phyloP scores from a whole-genome alignment of 495 filamentous ascomycete species.

The Aspergillus steynii region DNA sequence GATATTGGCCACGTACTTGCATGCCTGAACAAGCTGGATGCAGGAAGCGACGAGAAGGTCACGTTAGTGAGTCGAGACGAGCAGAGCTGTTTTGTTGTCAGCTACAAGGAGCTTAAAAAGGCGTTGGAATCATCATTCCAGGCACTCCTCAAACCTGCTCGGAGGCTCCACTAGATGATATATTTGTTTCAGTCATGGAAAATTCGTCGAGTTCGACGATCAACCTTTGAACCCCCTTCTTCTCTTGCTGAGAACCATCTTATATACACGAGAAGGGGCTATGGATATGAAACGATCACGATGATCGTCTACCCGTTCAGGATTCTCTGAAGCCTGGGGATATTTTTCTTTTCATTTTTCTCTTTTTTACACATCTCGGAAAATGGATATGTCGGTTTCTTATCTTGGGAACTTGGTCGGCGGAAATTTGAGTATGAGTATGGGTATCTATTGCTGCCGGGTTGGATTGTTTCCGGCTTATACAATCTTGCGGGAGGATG shows the following conservation, averaged over 20 bases:
- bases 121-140: conserved; percentile 75
- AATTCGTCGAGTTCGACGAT: not conserved
- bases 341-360: no score
- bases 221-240: conserved; percentile 23
- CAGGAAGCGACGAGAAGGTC: conserved; percentile 82
- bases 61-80: conserved; percentile 85
- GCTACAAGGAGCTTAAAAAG: conserved; percentile 83
- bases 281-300: not conserved
- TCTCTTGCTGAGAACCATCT: conserved; percentile 40
- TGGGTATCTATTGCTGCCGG: not conserved
- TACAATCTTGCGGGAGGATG: not conserved
- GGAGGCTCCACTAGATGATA: conserved; percentile 41
- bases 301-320: not conserved
- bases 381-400: not conserved
- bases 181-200: not conserved
- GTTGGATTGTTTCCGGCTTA: not conserved
- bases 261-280: not conserved
- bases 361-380: not conserved
- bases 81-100: conserved; percentile 80
- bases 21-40: conserved; percentile 89
- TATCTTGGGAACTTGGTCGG: not conserved
- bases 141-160: conserved; percentile 64
- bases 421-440: not conserved
- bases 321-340: not conserved
- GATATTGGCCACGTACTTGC: conserved; percentile 82